phyloP scores from a whole-genome alignment of 2,329 filamentous ascomycete genomes.

The Alternaria panax region DNA sequence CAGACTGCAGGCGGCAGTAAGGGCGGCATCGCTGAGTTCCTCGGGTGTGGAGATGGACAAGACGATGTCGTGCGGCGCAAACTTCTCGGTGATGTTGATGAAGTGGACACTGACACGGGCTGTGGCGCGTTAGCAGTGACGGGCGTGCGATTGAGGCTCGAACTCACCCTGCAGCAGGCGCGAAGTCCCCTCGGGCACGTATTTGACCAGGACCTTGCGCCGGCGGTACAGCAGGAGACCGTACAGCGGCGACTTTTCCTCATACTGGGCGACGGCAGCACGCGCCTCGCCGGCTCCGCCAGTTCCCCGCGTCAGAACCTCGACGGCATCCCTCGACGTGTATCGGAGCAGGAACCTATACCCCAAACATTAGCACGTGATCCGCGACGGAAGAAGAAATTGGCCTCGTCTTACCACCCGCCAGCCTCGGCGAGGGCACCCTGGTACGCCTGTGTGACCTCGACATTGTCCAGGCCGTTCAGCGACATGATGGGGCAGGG shows the following conservation, averaged over 20 bases:
- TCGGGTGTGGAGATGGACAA: conserved; percentile 78
- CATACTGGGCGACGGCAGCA: conserved; percentile 76
- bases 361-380: conserved; percentile 30
- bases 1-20: conserved; percentile 87
- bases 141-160: not conserved
- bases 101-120: conserved; percentile 81
- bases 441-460: conserved; percentile 85
- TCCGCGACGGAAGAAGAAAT: conserved; percentile 16
- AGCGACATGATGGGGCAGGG: conserved; percentile 74
- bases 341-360: conserved; percentile 94
- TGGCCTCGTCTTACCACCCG: conserved; percentile 77
- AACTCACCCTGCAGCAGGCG: conserved; percentile 85
- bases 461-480: conserved; percentile 86
- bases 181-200: conserved; percentile 88
- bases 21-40: conserved; percentile 84
- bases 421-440: conserved; percentile 80
- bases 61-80: conserved; percentile 85
- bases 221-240: conserved; percentile 90
- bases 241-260: conserved; percentile 87
- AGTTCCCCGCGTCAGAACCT: conserved; percentile 76
- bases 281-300: conserved; percentile 87
- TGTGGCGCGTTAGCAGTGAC: conserved; percentile 49
- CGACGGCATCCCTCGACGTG: conserved; percentile 83
- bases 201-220: conserved; percentile 90
- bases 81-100: conserved; percentile 68